Percentiles rank a stretch among this genome's conserved stretches.
Evolutionary conservation across 352 stramenopile genomes (phyloP).

Genomic region (Phytopythium boreale): DNA sequence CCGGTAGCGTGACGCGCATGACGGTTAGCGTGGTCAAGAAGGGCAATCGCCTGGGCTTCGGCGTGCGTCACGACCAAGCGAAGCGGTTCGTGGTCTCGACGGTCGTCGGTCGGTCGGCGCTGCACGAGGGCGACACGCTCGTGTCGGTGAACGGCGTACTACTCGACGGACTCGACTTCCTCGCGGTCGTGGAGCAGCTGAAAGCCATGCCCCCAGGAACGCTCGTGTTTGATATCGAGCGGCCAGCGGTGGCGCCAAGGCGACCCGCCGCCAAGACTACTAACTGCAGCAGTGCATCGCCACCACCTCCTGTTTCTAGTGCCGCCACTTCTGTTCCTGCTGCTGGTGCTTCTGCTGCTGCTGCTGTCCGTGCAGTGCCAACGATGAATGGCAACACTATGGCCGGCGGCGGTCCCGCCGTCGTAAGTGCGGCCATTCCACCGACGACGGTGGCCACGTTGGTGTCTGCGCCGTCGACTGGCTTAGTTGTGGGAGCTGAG

Average conservation of each 20-base stretch:
- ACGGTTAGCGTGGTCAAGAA: constrained; percentile 47
- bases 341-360: neutral
- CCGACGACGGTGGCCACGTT: neutral
- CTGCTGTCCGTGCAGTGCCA: neutral
- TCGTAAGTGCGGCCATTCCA: neutral
- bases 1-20: constrained; percentile 17
- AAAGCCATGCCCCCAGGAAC: constrained; percentile 48
- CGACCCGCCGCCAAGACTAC: too few species aligned
- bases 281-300: neutral
- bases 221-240: constrained; percentile 60
- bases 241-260: constrained; percentile 7
- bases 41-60: constrained; percentile 60
- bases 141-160: constrained; percentile 62
- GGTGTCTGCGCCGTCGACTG: neutral
- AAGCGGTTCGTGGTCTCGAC: constrained; percentile 60
- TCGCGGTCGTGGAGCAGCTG: constrained; percentile 53
- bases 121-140: constrained; percentile 63
- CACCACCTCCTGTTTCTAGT: neutral
- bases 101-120: constrained; percentile 36
- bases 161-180: constrained; percentile 46
- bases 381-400: neutral
- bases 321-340: neutral
- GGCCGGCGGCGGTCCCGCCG: too few species aligned
- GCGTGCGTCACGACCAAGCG: constrained; percentile 56
- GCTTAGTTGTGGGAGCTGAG: neutral